These are phyloP conservation scores for Trematosphaeria pertusa DNA, from an alignment of 2,329 filamentous ascomycete species.

Conservation along the genomic window DNA sequence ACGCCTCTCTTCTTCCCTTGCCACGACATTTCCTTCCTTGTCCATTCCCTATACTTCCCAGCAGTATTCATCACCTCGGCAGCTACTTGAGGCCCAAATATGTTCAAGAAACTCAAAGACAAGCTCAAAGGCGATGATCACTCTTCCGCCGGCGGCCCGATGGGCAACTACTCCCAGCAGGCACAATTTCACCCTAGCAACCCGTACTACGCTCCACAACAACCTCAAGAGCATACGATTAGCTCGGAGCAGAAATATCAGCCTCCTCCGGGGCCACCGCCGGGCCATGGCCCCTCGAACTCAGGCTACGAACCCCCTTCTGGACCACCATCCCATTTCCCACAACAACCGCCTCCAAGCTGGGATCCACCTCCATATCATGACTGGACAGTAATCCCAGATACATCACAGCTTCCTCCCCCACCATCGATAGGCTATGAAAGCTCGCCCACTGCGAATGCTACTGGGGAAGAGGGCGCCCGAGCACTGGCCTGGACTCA, in stretches of 20 bases:
- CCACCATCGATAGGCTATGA: constrained; percentile 73
- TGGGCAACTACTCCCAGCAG: constrained; percentile 25
- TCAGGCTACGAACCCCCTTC: constrained; percentile 31
- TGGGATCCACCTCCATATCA: constrained; percentile 65
- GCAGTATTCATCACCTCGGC: too few species aligned
- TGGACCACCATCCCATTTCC: constrained; percentile 32
- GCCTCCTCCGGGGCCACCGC: constrained; percentile 39
- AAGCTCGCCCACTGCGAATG: constrained; percentile 72
- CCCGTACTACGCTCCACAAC: constrained; percentile 26
- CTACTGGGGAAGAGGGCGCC: constrained; percentile 67
- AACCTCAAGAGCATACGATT: constrained; percentile 22
- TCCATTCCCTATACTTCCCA: too few species aligned
- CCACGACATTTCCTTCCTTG: too few species aligned
- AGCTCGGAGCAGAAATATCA: constrained; percentile 34
- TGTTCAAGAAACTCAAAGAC: constrained; percentile 47
- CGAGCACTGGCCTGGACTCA: constrained; percentile 72
- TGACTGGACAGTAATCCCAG: constrained; percentile 76
- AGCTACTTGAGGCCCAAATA: too few species aligned
- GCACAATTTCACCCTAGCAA: constrained; percentile 32
- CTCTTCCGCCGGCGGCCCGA: constrained; percentile 23
- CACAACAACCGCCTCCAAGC: constrained; percentile 43
- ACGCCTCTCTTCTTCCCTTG: too few species aligned
- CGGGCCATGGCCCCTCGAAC: constrained; percentile 20
- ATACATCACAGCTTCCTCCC: constrained; percentile 74
- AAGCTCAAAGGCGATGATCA: constrained; percentile 41